These are phyloP conservation scores for Herpetomonas samuelpessoai DNA, from an alignment of 208 protist species.

Conservation along the genomic window DNA sequence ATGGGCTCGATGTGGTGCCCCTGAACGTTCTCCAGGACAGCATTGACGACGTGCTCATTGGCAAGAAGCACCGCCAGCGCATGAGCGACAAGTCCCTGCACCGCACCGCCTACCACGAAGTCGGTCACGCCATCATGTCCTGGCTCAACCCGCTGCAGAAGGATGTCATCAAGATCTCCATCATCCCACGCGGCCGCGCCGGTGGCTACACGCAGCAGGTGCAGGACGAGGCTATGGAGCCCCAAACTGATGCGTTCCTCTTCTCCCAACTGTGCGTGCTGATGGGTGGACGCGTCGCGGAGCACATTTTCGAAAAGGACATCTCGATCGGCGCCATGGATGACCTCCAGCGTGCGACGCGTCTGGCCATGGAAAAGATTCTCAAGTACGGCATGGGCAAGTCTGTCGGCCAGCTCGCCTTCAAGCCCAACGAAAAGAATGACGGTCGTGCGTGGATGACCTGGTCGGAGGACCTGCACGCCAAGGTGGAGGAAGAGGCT, in stretches of 20 bases:
- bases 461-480: constrained; percentile 86
- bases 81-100: constrained; percentile 81
- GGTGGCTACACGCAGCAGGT: constrained; percentile 93
- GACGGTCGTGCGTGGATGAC: constrained; percentile 89
- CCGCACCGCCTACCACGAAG: constrained; percentile 97
- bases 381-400: constrained; percentile 90
- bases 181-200: constrained; percentile 87
- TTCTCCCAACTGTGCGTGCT: constrained; percentile 90
- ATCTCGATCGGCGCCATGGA: constrained; percentile 92
- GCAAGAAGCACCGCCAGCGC: constrained; percentile 91
- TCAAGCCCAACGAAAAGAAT: constrained; percentile 87
- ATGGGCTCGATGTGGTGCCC: constrained; percentile 70
- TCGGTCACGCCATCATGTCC: constrained; percentile 96
- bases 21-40: constrained; percentile 75
- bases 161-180: constrained; percentile 92
- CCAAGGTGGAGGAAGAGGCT: constrained; percentile 83
- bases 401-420: constrained; percentile 78
- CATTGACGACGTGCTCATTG: constrained; percentile 93
- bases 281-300: constrained; percentile 87
- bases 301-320: constrained; percentile 83
- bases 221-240: constrained; percentile 88
- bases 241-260: constrained; percentile 82
- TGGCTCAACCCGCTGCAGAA: constrained; percentile 87
- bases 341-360: constrained; percentile 88
- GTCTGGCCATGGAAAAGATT: constrained; percentile 85